Base-by-base conservation (phyloP, 352 stramenopile genomes). In the Detonula confervacea region DNA sequence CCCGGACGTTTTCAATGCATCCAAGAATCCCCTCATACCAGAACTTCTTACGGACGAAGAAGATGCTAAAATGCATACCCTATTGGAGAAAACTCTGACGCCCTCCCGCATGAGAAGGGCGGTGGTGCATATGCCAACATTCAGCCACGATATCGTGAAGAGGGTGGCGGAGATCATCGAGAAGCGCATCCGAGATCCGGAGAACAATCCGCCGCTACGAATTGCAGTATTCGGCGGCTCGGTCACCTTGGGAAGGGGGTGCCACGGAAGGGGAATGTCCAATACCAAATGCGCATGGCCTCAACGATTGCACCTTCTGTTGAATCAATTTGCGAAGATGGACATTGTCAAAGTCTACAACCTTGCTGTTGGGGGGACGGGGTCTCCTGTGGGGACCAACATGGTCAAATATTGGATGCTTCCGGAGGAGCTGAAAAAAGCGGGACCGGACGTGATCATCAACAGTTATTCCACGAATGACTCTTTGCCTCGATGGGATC, bases 391-490 rank as follows among this genome's bases (percentile, higher is more conserved):
- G 4, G 66, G 33, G 12, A 52, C 39, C 24, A 62, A 69, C 30
- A 66, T 84, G 14, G 6, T 84, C 0, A 51, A 80, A 54, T 80
- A 87, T 47, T 62, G 66, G 33, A 33, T 87, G n/a, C 76, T 69
- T 46, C 60, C 49, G 9, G 12, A 20, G 1, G 8, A 57, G 2
- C 11, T 76, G 7, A 0, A 55, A 27, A 11, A 27, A 24, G 20
- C 44, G 24, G 66, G 59, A 20, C 51, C 80, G 14, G 73, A 87
- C 69, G 61, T 87, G 4, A 62, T 87, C 22, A 62, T 87, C 42
- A 87, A 87, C 72, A 65, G 56, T 4, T 87, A 84, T 52, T 33
- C 56, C 1, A 71, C 64, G 33, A 87, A 87, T 65, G 80, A 83
- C 42, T 70, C 22, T 77, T 46, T 62, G n/a, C n/a, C n/a, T n/a